Percentiles rank a stretch among this genome's conserved stretches.
Conservation (phyloP, 2,329 filamentous ascomycete species). For the Exophiala viscosa region DNA sequence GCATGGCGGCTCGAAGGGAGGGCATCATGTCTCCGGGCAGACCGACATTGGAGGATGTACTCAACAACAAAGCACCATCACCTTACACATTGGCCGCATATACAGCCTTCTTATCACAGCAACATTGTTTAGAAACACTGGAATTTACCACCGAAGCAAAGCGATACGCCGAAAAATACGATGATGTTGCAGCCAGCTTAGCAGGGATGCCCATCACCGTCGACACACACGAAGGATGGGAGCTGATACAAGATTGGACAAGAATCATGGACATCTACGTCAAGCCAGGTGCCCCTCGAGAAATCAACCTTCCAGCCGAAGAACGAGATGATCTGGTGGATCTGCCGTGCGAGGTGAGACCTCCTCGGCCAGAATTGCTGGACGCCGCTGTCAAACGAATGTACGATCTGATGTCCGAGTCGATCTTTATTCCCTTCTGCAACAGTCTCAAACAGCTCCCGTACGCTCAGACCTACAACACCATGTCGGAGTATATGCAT, state of each 20-base stretch:
- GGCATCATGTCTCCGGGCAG: slow-evolving; percentile 47
- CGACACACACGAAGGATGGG: slow-evolving; percentile 58
- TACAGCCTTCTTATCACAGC: slow-evolving; percentile 94
- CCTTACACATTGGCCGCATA: slow-evolving; percentile 91
- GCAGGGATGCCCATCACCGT: slow-evolving; percentile 45
- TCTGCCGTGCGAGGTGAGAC: slow-evolving; percentile 53
- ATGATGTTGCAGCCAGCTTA: slow-evolving; percentile 52
- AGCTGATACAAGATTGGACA: slow-evolving; percentile 78
- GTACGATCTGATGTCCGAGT: slow-evolving; percentile 96
- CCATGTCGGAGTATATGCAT: slow-evolving; percentile 40
- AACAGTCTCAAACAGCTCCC: slow-evolving; percentile 59
- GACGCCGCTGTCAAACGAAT: slow-evolving; percentile 83
- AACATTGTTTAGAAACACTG: slow-evolving; percentile 92
- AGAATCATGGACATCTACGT: slow-evolving; percentile 89
- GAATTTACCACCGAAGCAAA: slow-evolving; percentile 96
- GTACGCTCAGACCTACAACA: slow-evolving; percentile 41
- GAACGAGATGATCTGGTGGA: slow-evolving; percentile 77
- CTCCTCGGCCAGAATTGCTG: slow-evolving; percentile 72
- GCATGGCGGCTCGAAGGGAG: slow-evolving; percentile 40
- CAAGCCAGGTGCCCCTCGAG: slow-evolving; percentile 73
- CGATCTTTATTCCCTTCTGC: slow-evolving; percentile 85
- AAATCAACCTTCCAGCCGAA: slow-evolving; percentile 83
- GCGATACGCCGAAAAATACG: slow-evolving; percentile 69
- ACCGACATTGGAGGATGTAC: slow-evolving; percentile 80
- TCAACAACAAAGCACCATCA: slow-evolving; percentile 77